Evolutionary conservation across 1,284 basidiomycete genomes (phyloP).

Genomic region (Pseudozyma tsukubaensis): DNA sequence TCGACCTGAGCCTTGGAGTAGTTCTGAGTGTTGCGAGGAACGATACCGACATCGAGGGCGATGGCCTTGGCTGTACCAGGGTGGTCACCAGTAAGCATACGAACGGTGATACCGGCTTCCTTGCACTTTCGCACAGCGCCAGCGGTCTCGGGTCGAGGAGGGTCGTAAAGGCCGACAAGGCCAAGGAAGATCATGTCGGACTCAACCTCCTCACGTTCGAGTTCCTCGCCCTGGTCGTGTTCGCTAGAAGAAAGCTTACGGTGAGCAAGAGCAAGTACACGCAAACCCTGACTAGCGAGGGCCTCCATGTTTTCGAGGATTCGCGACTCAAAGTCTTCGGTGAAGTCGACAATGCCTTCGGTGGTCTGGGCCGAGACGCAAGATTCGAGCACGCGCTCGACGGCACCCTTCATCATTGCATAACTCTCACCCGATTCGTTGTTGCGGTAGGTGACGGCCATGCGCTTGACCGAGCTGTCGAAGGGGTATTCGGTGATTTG

Average conservation of each 20-base stretch:
- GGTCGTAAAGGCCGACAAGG: constrained; percentile 77
- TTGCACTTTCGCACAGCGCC: constrained; percentile 76
- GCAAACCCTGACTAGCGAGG: constrained; percentile 62
- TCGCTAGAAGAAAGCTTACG: constrained; percentile 53
- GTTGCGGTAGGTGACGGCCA: constrained; percentile 70
- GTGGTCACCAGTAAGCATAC: constrained; percentile 75
- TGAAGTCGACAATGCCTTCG: constrained; percentile 67
- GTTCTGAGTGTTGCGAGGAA: constrained; percentile 69
- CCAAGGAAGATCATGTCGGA: constrained; percentile 75
- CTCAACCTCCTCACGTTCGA: constrained; percentile 72
- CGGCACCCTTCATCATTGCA: constrained; percentile 68
- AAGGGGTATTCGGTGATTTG: constrained; percentile 71
- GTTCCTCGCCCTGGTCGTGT: constrained; percentile 44
- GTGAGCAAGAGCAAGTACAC: constrained; percentile 64
- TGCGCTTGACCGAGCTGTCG: constrained; percentile 66
- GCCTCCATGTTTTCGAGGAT: constrained; percentile 65
- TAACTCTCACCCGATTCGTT: constrained; percentile 50
- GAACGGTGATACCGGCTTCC: constrained; percentile 76
- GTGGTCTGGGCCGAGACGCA: constrained; percentile 50
- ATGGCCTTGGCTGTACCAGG: constrained; percentile 69
- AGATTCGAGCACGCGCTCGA: constrained; percentile 63
- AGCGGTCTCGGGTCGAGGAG: constrained; percentile 77
- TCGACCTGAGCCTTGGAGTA: constrained; percentile 52
- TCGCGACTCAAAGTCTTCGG: constrained; percentile 44
- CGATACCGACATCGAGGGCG: constrained; percentile 72